Evolutionary conservation across 2,329 filamentous ascomycete species (phyloP).

Genomic region (Nigrospora sphaerica): DNA sequence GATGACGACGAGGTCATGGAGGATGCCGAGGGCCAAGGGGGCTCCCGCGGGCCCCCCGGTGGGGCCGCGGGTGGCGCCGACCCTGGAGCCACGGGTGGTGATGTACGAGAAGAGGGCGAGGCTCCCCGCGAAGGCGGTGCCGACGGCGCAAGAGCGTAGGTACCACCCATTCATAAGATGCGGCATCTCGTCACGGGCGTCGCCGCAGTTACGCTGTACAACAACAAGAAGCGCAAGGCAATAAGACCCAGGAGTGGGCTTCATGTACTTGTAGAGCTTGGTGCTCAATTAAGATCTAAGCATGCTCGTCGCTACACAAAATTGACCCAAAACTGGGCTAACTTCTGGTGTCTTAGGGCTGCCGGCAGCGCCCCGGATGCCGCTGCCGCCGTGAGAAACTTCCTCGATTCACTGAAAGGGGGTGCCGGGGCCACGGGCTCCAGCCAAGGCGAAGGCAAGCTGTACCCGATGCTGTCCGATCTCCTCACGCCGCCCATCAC

Average conservation of each 20-base stretch:
- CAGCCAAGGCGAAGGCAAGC: slow-evolving; percentile 44
- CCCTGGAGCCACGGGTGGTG: slow-evolving; percentile 79
- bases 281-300: background rate
- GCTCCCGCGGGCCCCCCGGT: slow-evolving; percentile 47
- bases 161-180: slow-evolving; percentile 28
- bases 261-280: slow-evolving; percentile 3
- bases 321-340: slow-evolving; percentile 25
- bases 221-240: background rate
- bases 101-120: slow-evolving; percentile 84
- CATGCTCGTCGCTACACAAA: background rate
- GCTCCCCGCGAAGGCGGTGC: slow-evolving; percentile 85
- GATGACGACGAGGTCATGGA: slow-evolving; percentile 75
- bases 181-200: no score
- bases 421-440: slow-evolving; percentile 32
- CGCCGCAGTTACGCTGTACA: background rate
- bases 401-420: slow-evolving; percentile 73
- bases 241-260: background rate
- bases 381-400: slow-evolving; percentile 75
- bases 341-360: slow-evolving; percentile 44
- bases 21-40: slow-evolving; percentile 62
- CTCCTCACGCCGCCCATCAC: slow-evolving; percentile 74
- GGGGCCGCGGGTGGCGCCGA: slow-evolving; percentile 74
- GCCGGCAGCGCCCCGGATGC: slow-evolving; percentile 58
- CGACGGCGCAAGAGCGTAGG: slow-evolving; percentile 99
- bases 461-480: slow-evolving; percentile 80